Evolutionary conservation across 139 green algal species (phyloP), one percentile per base, ranked within the genome.

Genomic region (Haematococcus lacustris): DNA sequence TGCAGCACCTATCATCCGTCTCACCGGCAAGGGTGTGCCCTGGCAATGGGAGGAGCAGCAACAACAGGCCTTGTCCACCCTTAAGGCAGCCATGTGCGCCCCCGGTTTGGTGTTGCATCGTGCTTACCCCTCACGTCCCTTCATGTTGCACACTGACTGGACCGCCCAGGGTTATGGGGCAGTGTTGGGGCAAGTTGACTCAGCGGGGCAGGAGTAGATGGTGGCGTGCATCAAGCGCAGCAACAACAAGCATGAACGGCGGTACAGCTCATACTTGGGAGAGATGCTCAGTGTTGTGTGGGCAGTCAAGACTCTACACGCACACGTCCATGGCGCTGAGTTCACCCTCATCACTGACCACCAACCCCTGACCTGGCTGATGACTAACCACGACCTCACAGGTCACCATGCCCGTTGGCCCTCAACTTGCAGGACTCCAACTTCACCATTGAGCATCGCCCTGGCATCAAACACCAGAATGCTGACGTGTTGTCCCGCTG

Each of bases 321-420:
- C n/a, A n/a, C n/a, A n/a, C n/a, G n/a, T n/a, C n/a, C n/a, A n/a
- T n/a, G n/a, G n/a, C 0, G 79, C 75, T 21, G 23, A 61, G 34
- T 80, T 84, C 34, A 65, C 59, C 9, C 40, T 84, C 3, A 38
- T 76, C 3, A 84, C 74, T 2, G 78, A 84, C 51, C 78, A 84
- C 39, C 38, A 38, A 4, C 68, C 74, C 21, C 64, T 83, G 13
- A 7, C 62, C 7, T 83, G 78, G 78, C 47, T 83, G 33, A 68
- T 84, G 43, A 66, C 38, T 4, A 37, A 47, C 25, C 37, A 40
- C 0, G 34, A 72, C 28, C 70, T 68, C 13, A 78, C 65, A 0
- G 70, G 74, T 1, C 74, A 84, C 35, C 30, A 68, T 17, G 74
- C 74, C 5, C 78, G 78, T 13, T 83, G 74, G 71, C 74, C 1